Evolutionary conservation across 148 eudicot genomes (phyloP).

Genomic region (Suaeda aralocaspica): DNA sequence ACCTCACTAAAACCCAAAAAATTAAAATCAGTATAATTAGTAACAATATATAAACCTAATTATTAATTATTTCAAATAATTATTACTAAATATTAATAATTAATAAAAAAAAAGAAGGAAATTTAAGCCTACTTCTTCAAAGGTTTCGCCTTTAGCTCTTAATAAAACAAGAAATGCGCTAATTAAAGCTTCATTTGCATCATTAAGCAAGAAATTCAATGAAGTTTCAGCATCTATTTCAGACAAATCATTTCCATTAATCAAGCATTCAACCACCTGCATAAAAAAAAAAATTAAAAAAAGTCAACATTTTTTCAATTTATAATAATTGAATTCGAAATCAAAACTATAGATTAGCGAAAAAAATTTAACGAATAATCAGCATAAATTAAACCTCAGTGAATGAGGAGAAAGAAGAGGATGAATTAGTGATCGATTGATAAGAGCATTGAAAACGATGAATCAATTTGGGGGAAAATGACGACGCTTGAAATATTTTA

Average conservation of each 20-base stretch:
- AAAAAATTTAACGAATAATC: not conserved
- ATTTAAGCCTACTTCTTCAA: conserved; percentile 56
- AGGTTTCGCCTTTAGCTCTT: conserved; percentile 99
- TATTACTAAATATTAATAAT: not conserved
- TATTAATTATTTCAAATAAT: no score
- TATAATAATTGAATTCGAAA: conserved; percentile 8
- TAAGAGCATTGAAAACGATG: conserved; percentile 9
- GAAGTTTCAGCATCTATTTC: conserved; percentile 69
- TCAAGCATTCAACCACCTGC: conserved; percentile 77
- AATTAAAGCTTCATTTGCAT: conserved; percentile 73
- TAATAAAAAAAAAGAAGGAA: not conserved
- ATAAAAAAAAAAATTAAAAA: not conserved
- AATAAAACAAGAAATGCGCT: conserved; percentile 91
- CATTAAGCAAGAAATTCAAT: conserved; percentile 65
- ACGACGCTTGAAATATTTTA: conserved; percentile 6
- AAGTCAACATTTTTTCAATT: not conserved
- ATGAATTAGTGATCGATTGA: conserved; percentile 19
- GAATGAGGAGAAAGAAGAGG: conserved; percentile 36
- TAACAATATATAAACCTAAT: no score
- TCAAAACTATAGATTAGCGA: not conserved
- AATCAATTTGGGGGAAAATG: conserved; percentile 5
- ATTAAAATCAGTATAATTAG: no score
- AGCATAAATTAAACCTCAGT: conserved; percentile 35
- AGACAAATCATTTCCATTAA: conserved; percentile 58
- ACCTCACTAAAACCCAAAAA: not conserved